Evolutionary conservation across 1,284 basidiomycete genomes (phyloP).

Genomic region (Fomitiporia mediterranea): DNA sequence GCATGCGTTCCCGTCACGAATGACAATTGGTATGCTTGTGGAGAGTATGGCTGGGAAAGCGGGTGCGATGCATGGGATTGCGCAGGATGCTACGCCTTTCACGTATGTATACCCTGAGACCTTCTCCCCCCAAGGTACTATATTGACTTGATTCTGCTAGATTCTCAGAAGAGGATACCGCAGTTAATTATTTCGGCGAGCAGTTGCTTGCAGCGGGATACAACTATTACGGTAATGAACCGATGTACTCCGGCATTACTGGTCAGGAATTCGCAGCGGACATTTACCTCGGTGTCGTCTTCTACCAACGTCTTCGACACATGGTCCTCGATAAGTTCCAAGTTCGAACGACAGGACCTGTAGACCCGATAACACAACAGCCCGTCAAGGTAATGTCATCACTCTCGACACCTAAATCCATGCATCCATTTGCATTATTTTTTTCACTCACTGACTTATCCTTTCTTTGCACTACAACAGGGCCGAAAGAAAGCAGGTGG

Average conservation of each 20-base stretch:
- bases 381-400: conserved; percentile 92
- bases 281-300: conserved; percentile 97
- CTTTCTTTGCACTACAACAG: conserved; percentile 36
- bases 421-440: conserved; percentile 6
- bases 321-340: conserved; percentile 99
- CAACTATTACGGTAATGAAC: conserved; percentile 99
- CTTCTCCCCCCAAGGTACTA: conserved; percentile 7
- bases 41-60: conserved; percentile 99
- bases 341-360: conserved; percentile 95
- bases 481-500: conserved; percentile 98
- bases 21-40: conserved; percentile 99
- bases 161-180: conserved; percentile 94
- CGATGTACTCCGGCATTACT: conserved; percentile 99
- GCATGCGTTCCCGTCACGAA: conserved; percentile 98
- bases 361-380: conserved; percentile 93
- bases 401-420: too few species aligned
- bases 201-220: conserved; percentile 93
- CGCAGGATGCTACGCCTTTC: conserved; percentile 98
- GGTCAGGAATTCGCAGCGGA: conserved; percentile 98
- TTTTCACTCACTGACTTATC: neutral
- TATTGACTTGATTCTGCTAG: conserved; percentile 35
- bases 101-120: conserved; percentile 50
- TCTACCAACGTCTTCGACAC: conserved; percentile 97
- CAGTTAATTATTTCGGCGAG: conserved; percentile 95
- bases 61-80: conserved; percentile 96